Percentiles rank a stretch among this genome's conserved stretches.
These are phyloP conservation scores for Penicillium pulvis DNA, from an alignment of 495 filamentous ascomycete genomes.

Conservation along the genomic window DNA sequence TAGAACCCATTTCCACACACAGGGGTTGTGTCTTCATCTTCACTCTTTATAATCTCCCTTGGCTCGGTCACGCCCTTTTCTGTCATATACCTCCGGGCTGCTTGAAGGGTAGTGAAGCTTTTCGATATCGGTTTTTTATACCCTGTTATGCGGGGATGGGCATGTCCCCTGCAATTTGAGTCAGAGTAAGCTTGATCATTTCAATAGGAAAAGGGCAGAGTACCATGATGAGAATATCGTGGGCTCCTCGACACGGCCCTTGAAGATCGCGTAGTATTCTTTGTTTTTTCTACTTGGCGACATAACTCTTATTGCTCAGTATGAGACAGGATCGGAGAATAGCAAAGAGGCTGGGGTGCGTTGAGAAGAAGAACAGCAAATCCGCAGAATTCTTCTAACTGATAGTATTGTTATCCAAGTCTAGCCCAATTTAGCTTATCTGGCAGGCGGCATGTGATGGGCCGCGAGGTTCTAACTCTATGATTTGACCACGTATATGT, in stretches of 20 bases:
- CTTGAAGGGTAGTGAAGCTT: neutral
- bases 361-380: no score
- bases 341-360: no score
- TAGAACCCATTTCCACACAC: constrained; percentile 1
- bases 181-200: neutral
- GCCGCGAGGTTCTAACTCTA: no score
- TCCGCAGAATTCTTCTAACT: no score
- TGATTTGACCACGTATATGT: no score
- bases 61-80: neutral
- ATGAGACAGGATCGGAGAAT: no score
- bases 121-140: neutral
- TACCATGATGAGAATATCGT: constrained; percentile 7
- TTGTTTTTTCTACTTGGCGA: neutral
- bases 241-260: neutral
- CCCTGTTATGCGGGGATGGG: constrained; percentile 6
- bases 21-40: neutral
- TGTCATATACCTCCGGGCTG: neutral
- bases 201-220: neutral
- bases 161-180: neutral
- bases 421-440: no score
- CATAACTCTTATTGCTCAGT: no score
- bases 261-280: constrained; percentile 2
- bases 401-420: no score
- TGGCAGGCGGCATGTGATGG: no score
- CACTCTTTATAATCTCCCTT: constrained; percentile 1